These are phyloP conservation scores for Dentipellis fragilis DNA, from an alignment of 768 basidiomycete genomes.

Conservation along the genomic window DNA sequence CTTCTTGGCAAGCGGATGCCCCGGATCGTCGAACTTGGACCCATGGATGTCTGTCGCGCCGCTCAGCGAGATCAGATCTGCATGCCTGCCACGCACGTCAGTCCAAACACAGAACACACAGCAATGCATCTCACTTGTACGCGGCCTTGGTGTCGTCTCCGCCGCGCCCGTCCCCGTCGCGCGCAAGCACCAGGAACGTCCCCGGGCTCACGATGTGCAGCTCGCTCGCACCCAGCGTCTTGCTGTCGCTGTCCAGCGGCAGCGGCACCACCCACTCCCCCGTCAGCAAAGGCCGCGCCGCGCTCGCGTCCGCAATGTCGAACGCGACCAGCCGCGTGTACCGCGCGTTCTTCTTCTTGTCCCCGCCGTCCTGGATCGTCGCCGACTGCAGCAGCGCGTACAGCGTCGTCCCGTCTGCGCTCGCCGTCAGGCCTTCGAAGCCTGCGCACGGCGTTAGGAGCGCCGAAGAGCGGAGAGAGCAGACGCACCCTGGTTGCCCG, in stretches of 20 bases:
- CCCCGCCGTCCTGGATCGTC: constrained; percentile 53
- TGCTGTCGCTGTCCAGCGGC: constrained; percentile 40
- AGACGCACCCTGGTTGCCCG: constrained; percentile 40
- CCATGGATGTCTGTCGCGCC: constrained; percentile 53
- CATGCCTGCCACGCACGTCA: constrained; percentile 29
- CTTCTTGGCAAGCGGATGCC: constrained; percentile 37
- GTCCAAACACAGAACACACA: neutral
- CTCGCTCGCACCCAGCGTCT: constrained; percentile 45
- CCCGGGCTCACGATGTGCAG: constrained; percentile 42
- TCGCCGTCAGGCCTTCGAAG: constrained; percentile 50
- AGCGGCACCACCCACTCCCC: constrained; percentile 56
- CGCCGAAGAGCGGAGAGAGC: too few relatives aligned
- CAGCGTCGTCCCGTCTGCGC: constrained; percentile 34
- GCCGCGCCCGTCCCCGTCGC: constrained; percentile 54
- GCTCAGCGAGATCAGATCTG: constrained; percentile 47
- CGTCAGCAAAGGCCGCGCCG: constrained; percentile 26
- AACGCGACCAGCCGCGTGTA: constrained; percentile 51
- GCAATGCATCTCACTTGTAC: constrained; percentile 34
- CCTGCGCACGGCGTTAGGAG: constrained; percentile 22
- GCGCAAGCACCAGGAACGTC: constrained; percentile 48
- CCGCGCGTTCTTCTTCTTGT: constrained; percentile 33
- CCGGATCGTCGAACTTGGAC: constrained; percentile 43
- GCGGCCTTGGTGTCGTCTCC: constrained; percentile 36
- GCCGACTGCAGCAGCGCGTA: constrained; percentile 59
- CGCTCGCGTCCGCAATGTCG: constrained; percentile 26